Evolutionary conservation across 768 basidiomycete species (phyloP).

Genomic region (Candolleomyces aberdarensis): DNA sequence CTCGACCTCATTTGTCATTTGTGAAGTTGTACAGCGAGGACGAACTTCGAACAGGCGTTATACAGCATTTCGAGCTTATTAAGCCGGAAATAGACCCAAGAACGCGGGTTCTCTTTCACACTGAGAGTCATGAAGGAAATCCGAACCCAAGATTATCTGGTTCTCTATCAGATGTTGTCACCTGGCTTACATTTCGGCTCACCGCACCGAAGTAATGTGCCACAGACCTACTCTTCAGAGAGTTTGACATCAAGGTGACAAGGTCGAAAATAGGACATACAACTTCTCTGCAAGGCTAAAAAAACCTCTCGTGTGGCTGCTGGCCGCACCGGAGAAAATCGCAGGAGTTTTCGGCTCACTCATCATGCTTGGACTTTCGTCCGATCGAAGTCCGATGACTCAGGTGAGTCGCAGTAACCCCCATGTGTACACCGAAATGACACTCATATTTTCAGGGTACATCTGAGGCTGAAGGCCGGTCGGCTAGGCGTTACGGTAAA

Average conservation of each 20-base stretch:
- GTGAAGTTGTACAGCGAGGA: neutral
- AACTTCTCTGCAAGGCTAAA: too few species aligned
- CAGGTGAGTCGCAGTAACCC: neutral
- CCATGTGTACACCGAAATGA: neutral
- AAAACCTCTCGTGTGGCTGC: too few species aligned
- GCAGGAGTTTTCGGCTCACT: too few species aligned
- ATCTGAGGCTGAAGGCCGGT: neutral
- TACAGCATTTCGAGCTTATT: too few species aligned
- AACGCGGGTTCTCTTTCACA: too few species aligned
- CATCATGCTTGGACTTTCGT: neutral
- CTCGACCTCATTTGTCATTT: neutral
- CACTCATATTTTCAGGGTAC: neutral
- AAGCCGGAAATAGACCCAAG: too few species aligned
- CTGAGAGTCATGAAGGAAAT: neutral
- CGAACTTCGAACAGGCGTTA: neutral
- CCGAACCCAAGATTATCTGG: neutral
- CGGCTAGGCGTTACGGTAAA: neutral
- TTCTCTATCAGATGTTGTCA: neutral
- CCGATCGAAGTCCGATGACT: neutral
- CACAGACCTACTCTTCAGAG: neutral
- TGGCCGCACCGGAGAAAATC: too few species aligned
- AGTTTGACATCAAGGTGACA: neutral
- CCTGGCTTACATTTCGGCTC: neutral
- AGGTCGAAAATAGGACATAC: too few species aligned
- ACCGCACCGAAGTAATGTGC: neutral